phyloP scores from a whole-genome alignment of 257 asterid species.

The Lavandula angustifolia region DNA sequence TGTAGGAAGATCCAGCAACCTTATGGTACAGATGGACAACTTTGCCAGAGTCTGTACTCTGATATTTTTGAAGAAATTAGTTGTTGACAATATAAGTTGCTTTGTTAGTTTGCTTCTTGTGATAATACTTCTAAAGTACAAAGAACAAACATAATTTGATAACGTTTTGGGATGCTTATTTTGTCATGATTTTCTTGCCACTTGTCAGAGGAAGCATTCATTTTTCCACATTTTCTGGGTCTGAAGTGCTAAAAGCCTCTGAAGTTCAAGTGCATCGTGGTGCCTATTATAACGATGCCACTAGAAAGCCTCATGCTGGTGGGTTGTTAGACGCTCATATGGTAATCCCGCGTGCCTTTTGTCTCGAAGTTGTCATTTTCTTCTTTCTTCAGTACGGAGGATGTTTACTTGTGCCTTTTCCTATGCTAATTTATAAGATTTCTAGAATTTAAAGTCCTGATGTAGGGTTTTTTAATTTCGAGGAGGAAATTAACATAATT shows the following conservation, averaged over 20 bases:
- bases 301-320: slow-evolving; percentile 43
- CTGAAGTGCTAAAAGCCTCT: slow-evolving; percentile 64
- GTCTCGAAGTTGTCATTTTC: slow-evolving; percentile 11
- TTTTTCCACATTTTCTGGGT: slow-evolving; percentile 62
- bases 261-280: slow-evolving; percentile 72
- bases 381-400: neutral
- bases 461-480: neutral
- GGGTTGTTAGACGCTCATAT: slow-evolving; percentile 86
- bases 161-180: slow-evolving; percentile 23
- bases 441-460: slow-evolving; percentile 9
- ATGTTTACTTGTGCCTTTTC: slow-evolving; percentile 4
- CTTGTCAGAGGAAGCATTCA: slow-evolving; percentile 70
- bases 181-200: slow-evolving; percentile 11
- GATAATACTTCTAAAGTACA: neutral
- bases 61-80: neutral
- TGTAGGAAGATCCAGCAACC: neutral
- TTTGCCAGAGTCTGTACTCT: neutral
- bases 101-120: neutral
- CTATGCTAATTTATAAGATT: neutral
- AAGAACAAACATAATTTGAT: neutral
- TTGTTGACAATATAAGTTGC: neutral
- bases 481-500: no score
- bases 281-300: slow-evolving; percentile 48
- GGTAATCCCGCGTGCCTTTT: slow-evolving; percentile 46
- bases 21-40: slow-evolving; percentile 3